Conservation (phyloP, 768 basidiomycete species). For the Suillus brevipes region DNA sequence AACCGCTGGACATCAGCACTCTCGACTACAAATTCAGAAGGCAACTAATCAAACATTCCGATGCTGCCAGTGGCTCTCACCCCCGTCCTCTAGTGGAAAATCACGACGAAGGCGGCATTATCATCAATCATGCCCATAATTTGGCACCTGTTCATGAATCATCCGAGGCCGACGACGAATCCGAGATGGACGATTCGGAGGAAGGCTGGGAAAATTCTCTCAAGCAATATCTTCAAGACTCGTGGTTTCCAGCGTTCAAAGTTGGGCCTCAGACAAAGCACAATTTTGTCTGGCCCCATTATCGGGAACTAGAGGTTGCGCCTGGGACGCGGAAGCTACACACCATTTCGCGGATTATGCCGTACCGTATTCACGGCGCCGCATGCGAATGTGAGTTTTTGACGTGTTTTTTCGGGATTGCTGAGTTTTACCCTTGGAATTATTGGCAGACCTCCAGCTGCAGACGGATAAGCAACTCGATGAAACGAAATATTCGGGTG, state of each 20-base stretch:
- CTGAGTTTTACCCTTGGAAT: background rate
- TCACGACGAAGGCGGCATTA: background rate
- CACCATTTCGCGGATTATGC: slow-evolving; percentile 10
- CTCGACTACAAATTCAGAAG: background rate
- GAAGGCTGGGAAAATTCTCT: background rate
- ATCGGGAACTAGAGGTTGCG: slow-evolving; percentile 1
- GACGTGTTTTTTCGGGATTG: background rate
- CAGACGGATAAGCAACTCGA: background rate
- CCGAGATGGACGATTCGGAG: background rate
- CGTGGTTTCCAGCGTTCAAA: slow-evolving; percentile 17
- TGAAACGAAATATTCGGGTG: background rate
- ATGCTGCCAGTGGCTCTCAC: background rate
- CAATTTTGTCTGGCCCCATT: slow-evolving; percentile 12
- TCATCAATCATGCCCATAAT: background rate
- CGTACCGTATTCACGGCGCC: background rate
- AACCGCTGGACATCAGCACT: background rate
- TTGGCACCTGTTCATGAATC: background rate
- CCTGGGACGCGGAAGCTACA: slow-evolving; percentile 12
- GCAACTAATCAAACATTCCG: background rate
- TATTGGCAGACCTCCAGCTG: background rate
- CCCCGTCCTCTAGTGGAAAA: background rate
- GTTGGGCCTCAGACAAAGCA: background rate
- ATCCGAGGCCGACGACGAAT: background rate
- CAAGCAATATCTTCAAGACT: slow-evolving; percentile 8
- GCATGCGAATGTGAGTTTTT: slow-evolving; percentile 1